Base-by-base conservation (phyloP, 2,329 filamentous ascomycete genomes). In the Colletotrichum noveboracense region DNA sequence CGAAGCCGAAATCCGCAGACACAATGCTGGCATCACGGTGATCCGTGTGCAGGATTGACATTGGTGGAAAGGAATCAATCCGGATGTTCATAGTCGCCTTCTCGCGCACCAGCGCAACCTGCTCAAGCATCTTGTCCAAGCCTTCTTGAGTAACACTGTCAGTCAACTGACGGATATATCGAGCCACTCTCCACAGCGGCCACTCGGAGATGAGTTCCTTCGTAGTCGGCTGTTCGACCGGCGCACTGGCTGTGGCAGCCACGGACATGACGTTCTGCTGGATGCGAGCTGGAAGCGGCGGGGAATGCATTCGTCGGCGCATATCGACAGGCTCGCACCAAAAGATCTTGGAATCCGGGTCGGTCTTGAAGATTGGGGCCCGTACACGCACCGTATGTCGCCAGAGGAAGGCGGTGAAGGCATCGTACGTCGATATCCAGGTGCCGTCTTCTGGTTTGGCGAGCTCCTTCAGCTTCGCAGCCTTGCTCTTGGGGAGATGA, bases 401-500 rank as follows among this genome's bases (percentile, higher is more conserved):
- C 85, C 86, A 87, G 10, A 88, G 80, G 55, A 85, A 84, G 12
- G 86, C 86, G 2, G 82, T 81, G 71, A 85, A 83, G n/a, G 86
- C 86, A 66, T 88, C 87, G 75, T 87, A 88, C 3, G 85, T 88
- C 6, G 86, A 88, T 38, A 88, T 82, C 85, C 86, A 87, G 13
- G 79, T 79, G 8, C 81, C 83, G 21, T 84, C 83, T 0, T 78
- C 65, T 0, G 85, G 83, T 1, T 65, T 79, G 0, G 85, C 85
- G 2, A 83, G 79, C 13, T 75, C 77, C 74, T 88, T 88, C 6
- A 89, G 78, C 65, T 83, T 78, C 0, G 82, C 82, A 0, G 84
- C 84, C 71, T 87, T 88, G 78, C 86, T 87, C 76, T 84, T 84
- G 4, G 86, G 84, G 0, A 88, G 80, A 68, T 88, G 86, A 74